Base-by-base conservation (phyloP, 805 yeast genomes). In the Saturnispora kantuleensis region DNA sequence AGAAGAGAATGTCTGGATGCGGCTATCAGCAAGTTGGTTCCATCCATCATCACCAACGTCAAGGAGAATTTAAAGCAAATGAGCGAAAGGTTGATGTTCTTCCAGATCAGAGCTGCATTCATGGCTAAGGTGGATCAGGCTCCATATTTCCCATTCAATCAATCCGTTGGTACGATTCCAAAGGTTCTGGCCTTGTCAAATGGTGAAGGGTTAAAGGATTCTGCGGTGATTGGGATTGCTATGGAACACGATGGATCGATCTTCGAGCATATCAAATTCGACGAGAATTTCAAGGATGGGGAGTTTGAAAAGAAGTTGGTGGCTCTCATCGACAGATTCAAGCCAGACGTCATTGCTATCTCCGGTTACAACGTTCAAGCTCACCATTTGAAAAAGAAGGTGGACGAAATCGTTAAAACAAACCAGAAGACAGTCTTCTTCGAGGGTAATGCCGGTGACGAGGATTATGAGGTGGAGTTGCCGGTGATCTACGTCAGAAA, bases 321-420 rank as follows among this genome's bases (percentile, higher is more conserved):
- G 10, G 73, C 69, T 17, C 70, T 81, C 42, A 78, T 87, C 45
- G 73, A 73, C 44, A 73, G 73, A 28, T 72, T 78, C 49, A 75
- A 74, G 44, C 97, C 97, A 1, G 97, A 93, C 61, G 96, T 88
- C 8, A 77, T 93, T 57, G 97, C 82, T 36, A 71, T 93, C 39
- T 80, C 95, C 37, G 97, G 98, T 5, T 85, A 81, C 64, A 84
- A 84, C 49, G 87, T 87, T 10, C 74, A 73, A 47, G 69, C 89
- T 3, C 76, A 82, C 49, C 71, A 72, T 35, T 70, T 90, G 32
- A 75, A 68, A 56, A 77, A 76, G 45, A 71, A 71, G 26, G 59
- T 84, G 13, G 69, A 66, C 38, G 75, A 73, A 31, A 73, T 84
- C 34, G 71, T 87, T 10, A 74, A 73, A 39, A 32, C 28, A 1